A percentile compares a stretch with the other conserved stretches of the same genome.
Evolutionary conservation across 495 filamentous ascomycete genomes (phyloP).

Genomic region (Penicillium ochrochloron): DNA sequence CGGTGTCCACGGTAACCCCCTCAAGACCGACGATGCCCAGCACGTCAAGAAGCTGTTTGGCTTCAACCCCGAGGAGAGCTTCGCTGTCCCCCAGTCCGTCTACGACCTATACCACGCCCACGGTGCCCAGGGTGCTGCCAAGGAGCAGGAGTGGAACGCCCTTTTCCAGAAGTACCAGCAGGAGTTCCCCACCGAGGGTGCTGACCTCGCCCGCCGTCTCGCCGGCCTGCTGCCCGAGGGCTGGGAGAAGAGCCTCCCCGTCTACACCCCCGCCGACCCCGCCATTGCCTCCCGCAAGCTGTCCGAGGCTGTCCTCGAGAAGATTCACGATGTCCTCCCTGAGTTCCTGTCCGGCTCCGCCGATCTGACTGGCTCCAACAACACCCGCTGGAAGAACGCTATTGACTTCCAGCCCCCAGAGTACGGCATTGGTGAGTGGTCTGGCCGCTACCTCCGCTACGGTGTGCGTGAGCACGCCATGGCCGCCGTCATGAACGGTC

Average conservation of each 20-base stretch:
- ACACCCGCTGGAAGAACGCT: slow-evolving; percentile 96
- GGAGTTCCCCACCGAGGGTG: slow-evolving; percentile 74
- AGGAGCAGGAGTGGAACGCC: slow-evolving; percentile 94
- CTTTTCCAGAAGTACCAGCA: slow-evolving; percentile 84
- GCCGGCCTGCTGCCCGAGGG: slow-evolving; percentile 87
- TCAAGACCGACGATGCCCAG: slow-evolving; percentile 92
- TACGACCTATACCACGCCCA: slow-evolving; percentile 88
- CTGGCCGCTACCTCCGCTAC: slow-evolving; percentile 93
- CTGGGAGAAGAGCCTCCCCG: slow-evolving; percentile 93
- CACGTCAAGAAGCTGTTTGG: slow-evolving; percentile 91
- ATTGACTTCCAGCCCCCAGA: slow-evolving; percentile 95
- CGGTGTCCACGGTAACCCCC: slow-evolving; percentile 92
- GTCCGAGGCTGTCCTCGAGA: slow-evolving; percentile 89
- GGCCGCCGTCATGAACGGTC: slow-evolving; percentile 98
- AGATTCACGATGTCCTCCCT: slow-evolving; percentile 80
- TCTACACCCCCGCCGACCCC: slow-evolving; percentile 85
- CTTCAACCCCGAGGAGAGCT: slow-evolving; percentile 92
- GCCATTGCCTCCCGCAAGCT: slow-evolving; percentile 92
- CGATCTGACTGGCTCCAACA: slow-evolving; percentile 97
- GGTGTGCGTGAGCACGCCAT: slow-evolving; percentile 98
- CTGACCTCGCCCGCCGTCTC: slow-evolving; percentile 81
- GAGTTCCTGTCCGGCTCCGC: slow-evolving; percentile 96
- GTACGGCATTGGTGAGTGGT: slow-evolving; percentile 81
- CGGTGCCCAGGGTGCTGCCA: slow-evolving; percentile 80
- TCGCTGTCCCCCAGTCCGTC: slow-evolving; percentile 92